Base-by-base conservation (phyloP, 116 monocot genomes). In the Papilionanthe hybrid region DNA sequence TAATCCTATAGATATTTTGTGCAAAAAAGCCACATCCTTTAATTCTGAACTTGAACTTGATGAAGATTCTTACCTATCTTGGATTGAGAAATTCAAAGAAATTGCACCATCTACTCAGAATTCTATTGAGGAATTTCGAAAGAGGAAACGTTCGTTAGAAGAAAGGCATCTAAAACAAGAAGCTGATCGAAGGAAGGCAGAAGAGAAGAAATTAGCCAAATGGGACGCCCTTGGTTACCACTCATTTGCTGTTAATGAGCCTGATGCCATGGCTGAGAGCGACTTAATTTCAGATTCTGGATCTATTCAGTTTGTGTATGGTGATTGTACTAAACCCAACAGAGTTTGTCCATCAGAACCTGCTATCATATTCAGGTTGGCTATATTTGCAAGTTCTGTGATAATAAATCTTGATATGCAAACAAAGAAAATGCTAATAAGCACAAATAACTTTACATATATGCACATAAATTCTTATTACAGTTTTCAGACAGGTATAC, bases 21-120 rank as follows among this genome's bases (percentile, higher is more conserved):
- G 65, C 42, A 48, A 81, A 80, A 68, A 13, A 43, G 75, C 83
- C 76, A 84, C 68, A 78, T 71, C 77, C 43, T 72, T 71, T 48
- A 81, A 11, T 67, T 77, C 88, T 84, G 92, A 92, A 32, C 80
- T 88, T 50, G 85, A 63, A 74, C 42, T 97, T 78, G 94, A 94
- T 78, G 97, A 97, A 78, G 82, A 84, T 69, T 85, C 92, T 63
- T 97, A 94, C 86, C 50, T 57, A 83, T 88, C 91, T 66, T 97
- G 97, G 97, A 86, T 94, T 80, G 87, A 97, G 85, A 97, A 92
- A 75, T 86, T 94, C 75, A 88, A 92, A 85, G 89, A 92, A 74
- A 82, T 83, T 78, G 87, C 90, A 55, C 55, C 83, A 41, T 78
- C 87, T 71, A 43, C 18, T 69, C 88, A 88, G 23, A 81, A 32